These are phyloP conservation scores for Tetrapisispora phaffii DNA, from an alignment of 805 yeast genomes.

Conservation along the genomic window DNA sequence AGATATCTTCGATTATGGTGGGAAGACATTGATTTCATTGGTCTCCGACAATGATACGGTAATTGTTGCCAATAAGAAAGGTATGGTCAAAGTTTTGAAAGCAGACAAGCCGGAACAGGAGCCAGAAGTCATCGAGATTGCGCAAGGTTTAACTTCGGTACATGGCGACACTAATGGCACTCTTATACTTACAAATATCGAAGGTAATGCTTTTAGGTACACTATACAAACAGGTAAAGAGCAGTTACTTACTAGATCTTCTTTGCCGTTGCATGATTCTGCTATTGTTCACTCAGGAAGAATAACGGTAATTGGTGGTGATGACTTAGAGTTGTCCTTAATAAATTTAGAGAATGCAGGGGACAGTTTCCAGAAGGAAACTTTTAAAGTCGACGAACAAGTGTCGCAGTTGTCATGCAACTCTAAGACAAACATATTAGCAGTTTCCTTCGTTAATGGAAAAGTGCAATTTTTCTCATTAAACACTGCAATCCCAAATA, in stretches of 20 bases:
- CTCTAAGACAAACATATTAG: conserved; percentile 43
- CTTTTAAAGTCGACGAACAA: conserved; percentile 42
- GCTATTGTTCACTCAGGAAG: conserved; percentile 53
- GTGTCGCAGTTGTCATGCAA: conserved; percentile 47
- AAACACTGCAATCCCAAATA: conserved; percentile 45
- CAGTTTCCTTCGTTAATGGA: conserved; percentile 54
- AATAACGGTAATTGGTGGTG: conserved; percentile 54
- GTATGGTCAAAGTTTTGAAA: conserved; percentile 44
- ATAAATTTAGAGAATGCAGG: conserved; percentile 32
- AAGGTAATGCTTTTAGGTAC: conserved; percentile 22
- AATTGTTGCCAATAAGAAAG: conserved; percentile 44
- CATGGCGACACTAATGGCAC: conserved; percentile 9
- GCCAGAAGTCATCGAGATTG: conserved; percentile 48
- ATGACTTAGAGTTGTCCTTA: conserved; percentile 46
- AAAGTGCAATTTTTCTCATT: conserved; percentile 42
- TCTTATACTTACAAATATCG: conserved; percentile 17
- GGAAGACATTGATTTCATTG: conserved; percentile 20
- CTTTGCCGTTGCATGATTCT: conserved; percentile 36
- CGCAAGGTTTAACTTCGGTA: conserved; percentile 36
- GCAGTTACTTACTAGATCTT: conserved; percentile 33
- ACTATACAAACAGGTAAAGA: conserved; percentile 20
- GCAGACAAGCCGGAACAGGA: conserved; percentile 43
- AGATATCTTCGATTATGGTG: conserved; percentile 25
- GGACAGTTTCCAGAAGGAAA: conserved; percentile 17
- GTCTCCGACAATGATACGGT: conserved; percentile 28